Evolutionary conservation across 345 rosid genomes (phyloP), one percentile per base, ranked within the genome.

Genomic region (Citrus inodora): DNA sequence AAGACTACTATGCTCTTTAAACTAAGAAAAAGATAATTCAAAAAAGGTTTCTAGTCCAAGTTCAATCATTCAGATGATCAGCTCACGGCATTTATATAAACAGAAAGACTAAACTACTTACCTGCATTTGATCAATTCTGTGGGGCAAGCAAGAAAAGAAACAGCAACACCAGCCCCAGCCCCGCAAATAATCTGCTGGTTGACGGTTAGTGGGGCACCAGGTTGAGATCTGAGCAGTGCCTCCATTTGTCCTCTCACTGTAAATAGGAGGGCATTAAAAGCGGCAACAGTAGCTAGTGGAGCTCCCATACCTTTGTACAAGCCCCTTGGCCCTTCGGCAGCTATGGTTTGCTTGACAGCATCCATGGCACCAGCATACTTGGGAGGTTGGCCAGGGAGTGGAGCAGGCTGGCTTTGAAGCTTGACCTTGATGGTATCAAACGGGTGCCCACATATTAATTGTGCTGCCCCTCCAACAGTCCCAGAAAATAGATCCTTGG

Each of bases 271-370:
- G 25, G 99, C 99, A 77, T 97, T 97, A 86, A 97, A 89, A 80
- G 94, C 99, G 6, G 99, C 98, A 79, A 97, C 98, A 58, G 99
- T 94, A 67, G 98, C 99, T 30, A 97, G 90, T 2, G 99, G 99
- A 79, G 98, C 99, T 30, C 99, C 99, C 99, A 97, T 97, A 38
- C 99, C 98, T 80, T 97, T 97, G 84, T 90, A 97, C 82, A 97
- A 83, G 78, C 98, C 99, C 79, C 94, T 84, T 19, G 93, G 91
- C 25, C 99, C 98, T 91, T 97, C 99, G 8, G 96, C 90, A 71
- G 94, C 90, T 78, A 97, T 2, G 37, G 99, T 97, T 82, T 93
- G 89, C 82, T 73, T 90, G 74, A 94, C 97, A 24, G 98, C 98
- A 86, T 97, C 98, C 76, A 92, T 87, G 27, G 98, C 99, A 62